Evolutionary conservation across 1,284 basidiomycete genomes (phyloP), one percentile per base, ranked within the genome.

Genomic region (Paramarasmius palmivorus): DNA sequence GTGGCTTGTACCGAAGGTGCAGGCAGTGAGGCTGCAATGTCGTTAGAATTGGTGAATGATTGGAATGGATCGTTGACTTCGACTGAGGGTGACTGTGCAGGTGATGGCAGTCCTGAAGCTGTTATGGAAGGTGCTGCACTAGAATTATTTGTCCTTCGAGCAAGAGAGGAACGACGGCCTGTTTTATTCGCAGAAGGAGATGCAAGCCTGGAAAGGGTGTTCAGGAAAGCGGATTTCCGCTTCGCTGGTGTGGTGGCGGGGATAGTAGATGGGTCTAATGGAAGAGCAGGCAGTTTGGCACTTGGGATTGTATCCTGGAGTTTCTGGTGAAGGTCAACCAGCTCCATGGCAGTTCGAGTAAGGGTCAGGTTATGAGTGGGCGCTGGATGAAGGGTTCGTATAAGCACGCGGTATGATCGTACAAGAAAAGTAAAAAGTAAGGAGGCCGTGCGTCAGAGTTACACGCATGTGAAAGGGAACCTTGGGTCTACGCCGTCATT

Each of bases 351-450:
- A 52, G 84, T 84, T 56, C 92, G 84, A 15, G 87, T 90, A 55
- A 94, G 83, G 38, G 92, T 94, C 54, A 93, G 77, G 74, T 93
- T 92, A 74, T 93, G 92, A 25, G 90, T 94, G 26, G 91, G 87
- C 14, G 91, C 92, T 89, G 72, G 38, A 52, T 65, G 57, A 57
- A 58, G 60, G 17, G 44, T 46, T 19, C 4, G 44, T 29, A 32
- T 19, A 40, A 9, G 22, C 22, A 25, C n/a, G 26, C 22, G 19
- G 22, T 9, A 26, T 46, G 22, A 7, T 29, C 68, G 65, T 39
- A 66, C 72, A 57, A 72, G 65, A 60, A 54, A 63, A 47, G 51
- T n/a, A n/a, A n/a, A n/a, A n/a, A 55, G 52, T 49, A 50, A 48
- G 50, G 53, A 23, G 56, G 47, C 44, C 6, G 23, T 32, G 29